Evolutionary conservation across 108 stramenopile species (phyloP).

Genomic region (Cyclotella choctawhatcheeana): DNA sequence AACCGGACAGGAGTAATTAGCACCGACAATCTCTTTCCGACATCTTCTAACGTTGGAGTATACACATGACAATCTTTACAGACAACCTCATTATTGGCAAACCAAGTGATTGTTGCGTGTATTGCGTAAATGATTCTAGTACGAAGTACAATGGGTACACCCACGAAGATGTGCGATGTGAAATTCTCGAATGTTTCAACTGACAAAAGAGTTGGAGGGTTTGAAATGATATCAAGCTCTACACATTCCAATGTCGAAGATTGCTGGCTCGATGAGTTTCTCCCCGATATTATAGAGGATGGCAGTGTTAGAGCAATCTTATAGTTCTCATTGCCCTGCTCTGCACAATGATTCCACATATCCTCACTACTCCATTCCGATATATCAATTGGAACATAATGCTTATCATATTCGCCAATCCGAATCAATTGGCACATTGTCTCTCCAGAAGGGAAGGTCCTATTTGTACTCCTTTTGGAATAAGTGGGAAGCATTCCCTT

Average conservation of each 20-base stretch:
- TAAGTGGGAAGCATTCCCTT: background rate
- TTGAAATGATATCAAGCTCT: slow-evolving; percentile 20
- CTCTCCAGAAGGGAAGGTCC: slow-evolving; percentile 6
- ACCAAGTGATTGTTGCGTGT: slow-evolving; percentile 66
- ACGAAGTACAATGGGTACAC: slow-evolving; percentile 63
- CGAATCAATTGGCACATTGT: background rate
- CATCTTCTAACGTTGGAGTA: slow-evolving; percentile 26
- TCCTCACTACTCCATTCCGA: slow-evolving; percentile 25
- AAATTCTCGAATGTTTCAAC: slow-evolving; percentile 72
- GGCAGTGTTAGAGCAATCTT: slow-evolving; percentile 21
- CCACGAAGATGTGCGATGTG: slow-evolving; percentile 49
- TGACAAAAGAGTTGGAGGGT: slow-evolving; percentile 61
- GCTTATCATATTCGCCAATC: background rate
- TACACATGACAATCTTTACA: slow-evolving; percentile 29
- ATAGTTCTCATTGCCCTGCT: background rate
- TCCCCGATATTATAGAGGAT: slow-evolving; percentile 12
- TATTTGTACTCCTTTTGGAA: slow-evolving; percentile 4
- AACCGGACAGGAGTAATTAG: slow-evolving; percentile 40
- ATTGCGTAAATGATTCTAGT: slow-evolving; percentile 51
- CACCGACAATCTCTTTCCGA: slow-evolving; percentile 37
- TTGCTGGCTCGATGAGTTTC: background rate
- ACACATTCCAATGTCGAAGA: slow-evolving; percentile 13
- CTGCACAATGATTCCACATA: slow-evolving; percentile 3
- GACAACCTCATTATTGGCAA: slow-evolving; percentile 41
- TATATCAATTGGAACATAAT: slow-evolving; percentile 12